These are phyloP conservation scores for Echinosophora koreensis DNA, from an alignment of 306 rosid genomes.

Conservation along the genomic window DNA sequence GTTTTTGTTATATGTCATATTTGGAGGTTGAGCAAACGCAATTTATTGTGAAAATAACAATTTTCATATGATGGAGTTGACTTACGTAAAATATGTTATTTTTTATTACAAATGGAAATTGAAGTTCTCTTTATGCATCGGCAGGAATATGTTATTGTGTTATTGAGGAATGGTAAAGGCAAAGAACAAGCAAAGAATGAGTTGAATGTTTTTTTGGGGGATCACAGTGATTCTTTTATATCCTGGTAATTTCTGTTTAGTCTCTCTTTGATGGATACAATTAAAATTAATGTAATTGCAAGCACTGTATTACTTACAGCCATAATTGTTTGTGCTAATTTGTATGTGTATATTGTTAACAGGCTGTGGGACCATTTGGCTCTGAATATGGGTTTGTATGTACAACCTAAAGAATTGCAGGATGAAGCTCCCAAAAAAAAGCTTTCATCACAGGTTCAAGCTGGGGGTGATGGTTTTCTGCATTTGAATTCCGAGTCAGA, in stretches of 20 bases:
- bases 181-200: conserved; percentile 86
- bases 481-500: conserved; percentile 64
- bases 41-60: not conserved
- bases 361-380: conserved; percentile 98
- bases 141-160: conserved; percentile 95
- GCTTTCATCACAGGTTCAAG: conserved; percentile 53
- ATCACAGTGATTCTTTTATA: conserved; percentile 86
- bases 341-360: conserved; percentile 36
- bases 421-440: conserved; percentile 62
- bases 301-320: conserved; percentile 2
- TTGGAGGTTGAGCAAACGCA: not conserved
- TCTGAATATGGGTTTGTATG: conserved; percentile 65
- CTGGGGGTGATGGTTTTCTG: conserved; percentile 51
- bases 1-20: not conserved
- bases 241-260: conserved; percentile 72
- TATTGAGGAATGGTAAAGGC: conserved; percentile 87
- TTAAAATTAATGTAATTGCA: conserved; percentile 25
- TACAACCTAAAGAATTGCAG: conserved; percentile 57
- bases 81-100: not conserved
- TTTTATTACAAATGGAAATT: conserved; percentile 12
- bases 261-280: conserved; percentile 21
- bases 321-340: conserved; percentile 32
- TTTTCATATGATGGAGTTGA: not conserved
- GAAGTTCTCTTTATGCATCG: conserved; percentile 37
- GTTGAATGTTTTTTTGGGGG: conserved; percentile 88